phyloP scores from a whole-genome alignment of 257 asterid species.

The Lithospermum erythrorhizon region DNA sequence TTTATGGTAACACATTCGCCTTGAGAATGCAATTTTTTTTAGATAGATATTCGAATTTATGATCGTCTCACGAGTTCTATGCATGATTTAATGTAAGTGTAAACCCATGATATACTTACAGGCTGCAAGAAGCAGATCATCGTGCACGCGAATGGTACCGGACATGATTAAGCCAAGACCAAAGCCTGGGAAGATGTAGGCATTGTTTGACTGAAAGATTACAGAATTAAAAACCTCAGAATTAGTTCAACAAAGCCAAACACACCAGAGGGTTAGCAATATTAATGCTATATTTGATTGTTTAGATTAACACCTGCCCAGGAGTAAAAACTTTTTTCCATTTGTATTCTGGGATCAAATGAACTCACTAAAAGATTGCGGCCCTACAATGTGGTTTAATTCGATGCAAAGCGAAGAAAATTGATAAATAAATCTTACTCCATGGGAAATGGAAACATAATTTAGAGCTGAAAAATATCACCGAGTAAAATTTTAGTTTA shows the following conservation, averaged over 20 bases:
- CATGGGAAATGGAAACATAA: not conserved
- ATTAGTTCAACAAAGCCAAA: not conserved
- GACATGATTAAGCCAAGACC: slow-evolving; percentile 93
- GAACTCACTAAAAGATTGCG: slow-evolving; percentile 93
- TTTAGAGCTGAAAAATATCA: not conserved
- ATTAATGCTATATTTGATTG: not conserved
- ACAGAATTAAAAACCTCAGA: not conserved
- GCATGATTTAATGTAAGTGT: not conserved
- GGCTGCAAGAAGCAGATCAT: slow-evolving; percentile 77
- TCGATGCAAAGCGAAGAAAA: no score
- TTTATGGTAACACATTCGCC: no score
- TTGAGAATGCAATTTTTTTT: no score
- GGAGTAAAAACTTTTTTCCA: slow-evolving; percentile 49
- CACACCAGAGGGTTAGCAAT: not conserved
- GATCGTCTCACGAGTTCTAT: not conserved
- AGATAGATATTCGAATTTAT: no score
- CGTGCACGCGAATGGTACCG: slow-evolving; percentile 84
- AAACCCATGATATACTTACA: slow-evolving; percentile 38
- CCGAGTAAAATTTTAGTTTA: slow-evolving; percentile 11
- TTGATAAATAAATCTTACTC: not conserved
- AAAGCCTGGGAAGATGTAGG: slow-evolving; percentile 93
- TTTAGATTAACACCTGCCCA: slow-evolving; percentile 59
- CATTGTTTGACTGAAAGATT: slow-evolving; percentile 66
- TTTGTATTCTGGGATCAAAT: slow-evolving; percentile 62
- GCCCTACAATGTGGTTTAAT: slow-evolving; percentile 63